phyloP scores from a whole-genome alignment of 129 eudicot genomes.

The Sambucus nigra region DNA sequence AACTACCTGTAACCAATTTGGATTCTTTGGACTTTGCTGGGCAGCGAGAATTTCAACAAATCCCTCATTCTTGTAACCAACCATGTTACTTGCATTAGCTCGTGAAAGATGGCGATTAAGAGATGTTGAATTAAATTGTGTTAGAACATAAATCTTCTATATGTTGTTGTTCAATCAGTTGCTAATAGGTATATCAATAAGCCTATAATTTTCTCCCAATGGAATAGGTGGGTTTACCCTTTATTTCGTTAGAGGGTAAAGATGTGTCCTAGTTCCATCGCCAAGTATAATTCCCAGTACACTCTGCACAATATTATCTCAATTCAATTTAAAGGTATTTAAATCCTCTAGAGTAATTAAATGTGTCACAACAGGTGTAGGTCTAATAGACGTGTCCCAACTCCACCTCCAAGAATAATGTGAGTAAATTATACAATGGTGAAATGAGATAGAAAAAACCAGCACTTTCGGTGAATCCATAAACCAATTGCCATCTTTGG shows the following conservation, averaged over 20 bases:
- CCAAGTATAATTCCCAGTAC: constrained; percentile 65
- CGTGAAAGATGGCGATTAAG: constrained; percentile 59
- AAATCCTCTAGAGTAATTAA: too few species aligned
- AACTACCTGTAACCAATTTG: too few species aligned
- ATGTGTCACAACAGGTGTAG: too few species aligned
- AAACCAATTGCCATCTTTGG: too few species aligned
- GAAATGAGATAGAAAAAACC: too few species aligned
- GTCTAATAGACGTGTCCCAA: too few species aligned
- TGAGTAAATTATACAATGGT: too few species aligned
- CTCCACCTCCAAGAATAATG: too few species aligned
- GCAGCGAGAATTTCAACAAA: too few species aligned
- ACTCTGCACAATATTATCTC: constrained; percentile 31
- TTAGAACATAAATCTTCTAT: constrained; percentile 45
- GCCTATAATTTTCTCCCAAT: constrained; percentile 52
- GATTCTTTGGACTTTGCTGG: too few species aligned
- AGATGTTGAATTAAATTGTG: constrained; percentile 61
- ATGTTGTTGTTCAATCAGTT: constrained; percentile 56
- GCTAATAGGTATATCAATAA: constrained; percentile 58
- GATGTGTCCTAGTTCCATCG: constrained; percentile 59
- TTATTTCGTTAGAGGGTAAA: constrained; percentile 53
- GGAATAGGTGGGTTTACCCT: constrained; percentile 67
- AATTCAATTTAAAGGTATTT: background rate
- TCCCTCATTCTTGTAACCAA: too few species aligned
- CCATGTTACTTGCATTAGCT: constrained; percentile 55
- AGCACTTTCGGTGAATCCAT: too few species aligned